Percentiles rank a stretch among this genome's conserved stretches.
Evolutionary conservation across 2,329 filamentous ascomycete genomes (phyloP).

Genomic region (Arthrobotrys sphaeroides): DNA sequence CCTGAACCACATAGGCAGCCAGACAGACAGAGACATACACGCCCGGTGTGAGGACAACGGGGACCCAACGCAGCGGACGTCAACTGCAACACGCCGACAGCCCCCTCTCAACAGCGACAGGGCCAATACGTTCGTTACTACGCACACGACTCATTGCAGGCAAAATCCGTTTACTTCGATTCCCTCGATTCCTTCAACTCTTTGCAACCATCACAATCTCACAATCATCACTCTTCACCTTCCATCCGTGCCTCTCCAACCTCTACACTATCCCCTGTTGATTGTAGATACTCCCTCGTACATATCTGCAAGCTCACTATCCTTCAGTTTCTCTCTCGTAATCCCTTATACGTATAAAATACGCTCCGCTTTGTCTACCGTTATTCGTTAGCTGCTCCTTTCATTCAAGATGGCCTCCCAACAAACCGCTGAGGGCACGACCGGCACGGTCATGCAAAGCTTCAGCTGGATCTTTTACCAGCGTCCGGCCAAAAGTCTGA

Average conservation of each 20-base stretch:
- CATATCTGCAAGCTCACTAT: constrained; percentile 14
- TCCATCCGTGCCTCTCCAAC: neutral
- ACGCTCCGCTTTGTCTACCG: constrained; percentile 3
- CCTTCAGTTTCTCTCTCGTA: constrained; percentile 24
- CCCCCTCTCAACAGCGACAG: too few species aligned
- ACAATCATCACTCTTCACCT: neutral
- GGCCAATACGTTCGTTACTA: too few species aligned
- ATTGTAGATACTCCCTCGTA: neutral
- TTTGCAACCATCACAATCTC: constrained; percentile 9
- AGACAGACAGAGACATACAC: too few species aligned
- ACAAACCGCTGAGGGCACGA: constrained; percentile 15
- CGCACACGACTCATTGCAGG: neutral
- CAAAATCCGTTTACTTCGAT: neutral
- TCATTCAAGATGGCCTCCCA: constrained; percentile 37
- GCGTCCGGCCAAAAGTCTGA: constrained; percentile 40
- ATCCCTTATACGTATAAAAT: neutral
- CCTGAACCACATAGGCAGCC: too few species aligned
- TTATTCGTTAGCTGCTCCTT: constrained; percentile 18
- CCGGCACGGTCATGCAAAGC: constrained; percentile 32
- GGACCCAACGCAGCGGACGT: constrained; percentile 11
- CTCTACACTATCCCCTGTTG: neutral
- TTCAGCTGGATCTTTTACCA: constrained; percentile 50
- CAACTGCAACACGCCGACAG: neutral
- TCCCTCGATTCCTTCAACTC: neutral
- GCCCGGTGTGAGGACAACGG: constrained; percentile 2